phyloP scores from a whole-genome alignment of 192 early-diverging fungal species.

The Umbelopsis sp. region DNA sequence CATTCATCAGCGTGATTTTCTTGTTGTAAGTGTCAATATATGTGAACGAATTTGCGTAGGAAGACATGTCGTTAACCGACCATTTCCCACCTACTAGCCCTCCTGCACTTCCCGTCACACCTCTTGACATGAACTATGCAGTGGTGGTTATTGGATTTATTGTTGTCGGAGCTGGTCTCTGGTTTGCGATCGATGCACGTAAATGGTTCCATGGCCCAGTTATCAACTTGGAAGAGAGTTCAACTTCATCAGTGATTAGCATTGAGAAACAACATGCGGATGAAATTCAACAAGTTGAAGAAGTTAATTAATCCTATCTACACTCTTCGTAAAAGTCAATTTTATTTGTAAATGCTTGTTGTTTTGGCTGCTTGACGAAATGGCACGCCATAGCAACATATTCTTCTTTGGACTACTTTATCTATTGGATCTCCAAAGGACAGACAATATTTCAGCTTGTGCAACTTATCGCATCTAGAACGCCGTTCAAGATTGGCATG shows the following conservation, averaged over 20 bases:
- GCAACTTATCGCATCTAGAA: no score
- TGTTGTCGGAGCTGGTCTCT: slow-evolving; percentile 4
- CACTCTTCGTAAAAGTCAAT: neutral
- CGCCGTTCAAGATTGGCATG: no score
- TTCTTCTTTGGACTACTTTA: no score
- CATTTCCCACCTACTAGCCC: slow-evolving; percentile 31
- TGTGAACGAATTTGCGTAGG: neutral
- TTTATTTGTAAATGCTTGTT: neutral
- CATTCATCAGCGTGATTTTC: slow-evolving; percentile 32
- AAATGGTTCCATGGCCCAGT: slow-evolving; percentile 25
- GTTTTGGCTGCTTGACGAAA: no score
- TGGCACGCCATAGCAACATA: no score
- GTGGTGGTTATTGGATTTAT: slow-evolving; percentile 6
- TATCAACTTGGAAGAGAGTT: neutral
- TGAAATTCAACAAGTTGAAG: neutral
- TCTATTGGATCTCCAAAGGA: no score
- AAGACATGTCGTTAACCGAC: neutral
- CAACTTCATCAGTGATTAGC: neutral
- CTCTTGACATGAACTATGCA: slow-evolving; percentile 44
- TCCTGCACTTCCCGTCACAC: slow-evolving; percentile 24
- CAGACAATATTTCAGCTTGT: no score
- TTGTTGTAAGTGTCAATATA: slow-evolving; percentile 27
- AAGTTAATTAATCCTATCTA: neutral
- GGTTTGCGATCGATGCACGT: slow-evolving; percentile 18
- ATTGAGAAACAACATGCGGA: neutral